Percentiles rank a stretch among this genome's conserved stretches.
phyloP scores from a whole-genome alignment of 305 asterid species.

The Fraxinus angustifolia region DNA sequence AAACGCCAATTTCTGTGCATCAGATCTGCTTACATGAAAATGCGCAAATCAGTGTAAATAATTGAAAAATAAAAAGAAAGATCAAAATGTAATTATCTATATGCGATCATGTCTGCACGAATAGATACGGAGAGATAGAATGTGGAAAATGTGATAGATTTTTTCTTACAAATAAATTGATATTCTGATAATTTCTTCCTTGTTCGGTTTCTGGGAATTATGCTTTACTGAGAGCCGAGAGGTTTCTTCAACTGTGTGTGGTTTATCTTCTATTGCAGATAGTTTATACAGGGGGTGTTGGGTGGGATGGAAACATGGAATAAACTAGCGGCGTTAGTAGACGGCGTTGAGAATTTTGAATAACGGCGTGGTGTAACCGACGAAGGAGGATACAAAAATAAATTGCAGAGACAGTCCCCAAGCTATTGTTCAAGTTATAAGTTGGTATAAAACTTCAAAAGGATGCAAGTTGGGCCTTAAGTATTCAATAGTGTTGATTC shows the following conservation, averaged over 20 bases:
- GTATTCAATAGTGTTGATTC: background rate
- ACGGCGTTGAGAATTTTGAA: slow-evolving; percentile 24
- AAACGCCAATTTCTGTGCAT: background rate
- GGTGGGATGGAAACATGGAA: slow-evolving; percentile 6
- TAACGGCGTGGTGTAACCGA: slow-evolving; percentile 4
- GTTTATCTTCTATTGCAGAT: background rate
- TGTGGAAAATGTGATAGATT: background rate
- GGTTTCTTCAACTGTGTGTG: background rate
- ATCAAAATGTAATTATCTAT: background rate
- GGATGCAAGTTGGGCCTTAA: background rate
- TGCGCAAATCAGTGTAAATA: background rate
- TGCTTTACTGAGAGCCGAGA: background rate
- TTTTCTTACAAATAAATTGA: background rate
- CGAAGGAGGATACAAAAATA: background rate
- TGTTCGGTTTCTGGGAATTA: background rate
- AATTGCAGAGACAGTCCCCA: background rate
- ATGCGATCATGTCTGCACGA: background rate
- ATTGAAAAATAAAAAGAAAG: background rate
- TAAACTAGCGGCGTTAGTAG: slow-evolving; percentile 23
- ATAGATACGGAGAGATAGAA: background rate
- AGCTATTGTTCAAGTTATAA: background rate
- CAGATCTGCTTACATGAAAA: background rate
- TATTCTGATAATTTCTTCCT: background rate
- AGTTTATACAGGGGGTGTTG: background rate
- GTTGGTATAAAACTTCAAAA: background rate